Evolutionary conservation across 495 filamentous ascomycete genomes (phyloP).

Genomic region (Daldinia decipiens): DNA sequence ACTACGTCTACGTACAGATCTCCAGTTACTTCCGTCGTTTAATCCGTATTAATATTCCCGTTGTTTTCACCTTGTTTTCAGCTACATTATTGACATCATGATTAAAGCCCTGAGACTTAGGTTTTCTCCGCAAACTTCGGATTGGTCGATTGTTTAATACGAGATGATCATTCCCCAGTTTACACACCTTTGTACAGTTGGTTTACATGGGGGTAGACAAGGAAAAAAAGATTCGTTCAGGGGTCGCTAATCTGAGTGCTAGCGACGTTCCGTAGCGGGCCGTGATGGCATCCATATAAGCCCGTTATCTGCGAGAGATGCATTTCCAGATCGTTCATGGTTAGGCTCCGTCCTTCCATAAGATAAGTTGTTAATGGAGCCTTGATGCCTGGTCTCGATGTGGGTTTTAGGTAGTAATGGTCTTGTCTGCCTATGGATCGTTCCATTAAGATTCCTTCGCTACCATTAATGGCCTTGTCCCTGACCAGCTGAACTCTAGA

Average conservation of each 20-base stretch:
- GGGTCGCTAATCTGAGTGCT: constrained; percentile 7
- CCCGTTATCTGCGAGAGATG: neutral
- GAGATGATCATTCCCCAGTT: constrained; percentile 19
- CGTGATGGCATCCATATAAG: constrained; percentile 13
- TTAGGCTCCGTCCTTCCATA: neutral
- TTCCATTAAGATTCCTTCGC: constrained; percentile 6
- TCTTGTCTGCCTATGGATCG: neutral
- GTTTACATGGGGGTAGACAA: constrained; percentile 4
- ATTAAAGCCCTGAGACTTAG: constrained; percentile 3
- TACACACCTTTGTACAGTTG: constrained; percentile 1
- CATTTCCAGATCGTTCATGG: neutral
- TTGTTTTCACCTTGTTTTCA: neutral
- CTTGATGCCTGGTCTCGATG: neutral
- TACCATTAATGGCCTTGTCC: neutral
- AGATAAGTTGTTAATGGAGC: neutral
- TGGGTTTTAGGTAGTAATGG: neutral
- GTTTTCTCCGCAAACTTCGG: constrained; percentile 19
- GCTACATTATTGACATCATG: neutral
- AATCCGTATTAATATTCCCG: neutral
- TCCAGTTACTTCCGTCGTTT: neutral
- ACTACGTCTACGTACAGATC: neutral
- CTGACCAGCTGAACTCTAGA: constrained; percentile 15
- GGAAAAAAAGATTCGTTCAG: neutral
- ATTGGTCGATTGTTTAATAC: constrained; percentile 5
- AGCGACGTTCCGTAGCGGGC: constrained; percentile 17